phyloP scores from a whole-genome alignment of 2,329 filamentous ascomycete species.

The Cladosporium halotolerans region DNA sequence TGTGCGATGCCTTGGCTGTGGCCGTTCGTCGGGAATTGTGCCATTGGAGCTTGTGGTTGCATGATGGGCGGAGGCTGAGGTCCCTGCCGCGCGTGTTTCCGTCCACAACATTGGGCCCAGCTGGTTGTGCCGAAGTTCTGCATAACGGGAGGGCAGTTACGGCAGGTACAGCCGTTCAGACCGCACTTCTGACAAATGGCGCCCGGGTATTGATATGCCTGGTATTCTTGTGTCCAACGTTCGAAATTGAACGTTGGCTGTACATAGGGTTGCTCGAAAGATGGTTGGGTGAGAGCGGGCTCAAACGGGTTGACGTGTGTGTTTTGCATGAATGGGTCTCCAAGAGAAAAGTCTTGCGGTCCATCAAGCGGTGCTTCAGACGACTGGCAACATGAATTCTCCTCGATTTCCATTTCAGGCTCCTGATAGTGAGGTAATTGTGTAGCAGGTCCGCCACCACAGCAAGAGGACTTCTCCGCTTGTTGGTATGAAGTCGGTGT shows the following conservation, averaged over 20 bases:
- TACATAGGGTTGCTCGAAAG: constrained; percentile 7
- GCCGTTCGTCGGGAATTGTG: not conserved
- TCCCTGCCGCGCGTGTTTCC: constrained; percentile 26
- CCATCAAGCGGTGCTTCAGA: constrained; percentile 12
- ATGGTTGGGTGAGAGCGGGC: not conserved
- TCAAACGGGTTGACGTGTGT: constrained; percentile 15
- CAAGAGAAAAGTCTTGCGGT: constrained; percentile 11
- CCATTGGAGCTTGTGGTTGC: not conserved
- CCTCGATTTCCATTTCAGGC: constrained; percentile 7
- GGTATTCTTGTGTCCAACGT: constrained; percentile 23
- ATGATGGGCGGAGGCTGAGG: constrained; percentile 15
- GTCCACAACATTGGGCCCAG: constrained; percentile 30
- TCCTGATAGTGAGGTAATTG: constrained; percentile 3
- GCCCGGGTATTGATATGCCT: constrained; percentile 26
- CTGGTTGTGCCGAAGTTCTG: constrained; percentile 25
- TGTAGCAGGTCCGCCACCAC: not conserved
- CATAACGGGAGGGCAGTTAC: constrained; percentile 28
- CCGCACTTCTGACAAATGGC: constrained; percentile 31
- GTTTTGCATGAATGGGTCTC: constrained; percentile 33
- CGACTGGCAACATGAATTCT: constrained; percentile 24
- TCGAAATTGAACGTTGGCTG: constrained; percentile 22
- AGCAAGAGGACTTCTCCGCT: constrained; percentile 7
- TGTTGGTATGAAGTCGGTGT: constrained; percentile 13
- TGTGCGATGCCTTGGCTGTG: not conserved
- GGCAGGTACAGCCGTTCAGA: constrained; percentile 28